Evolutionary conservation across 129 eudicot species (phyloP), one percentile per base, ranked within the genome.

Genomic region (Saposhnikovia divaricata): DNA sequence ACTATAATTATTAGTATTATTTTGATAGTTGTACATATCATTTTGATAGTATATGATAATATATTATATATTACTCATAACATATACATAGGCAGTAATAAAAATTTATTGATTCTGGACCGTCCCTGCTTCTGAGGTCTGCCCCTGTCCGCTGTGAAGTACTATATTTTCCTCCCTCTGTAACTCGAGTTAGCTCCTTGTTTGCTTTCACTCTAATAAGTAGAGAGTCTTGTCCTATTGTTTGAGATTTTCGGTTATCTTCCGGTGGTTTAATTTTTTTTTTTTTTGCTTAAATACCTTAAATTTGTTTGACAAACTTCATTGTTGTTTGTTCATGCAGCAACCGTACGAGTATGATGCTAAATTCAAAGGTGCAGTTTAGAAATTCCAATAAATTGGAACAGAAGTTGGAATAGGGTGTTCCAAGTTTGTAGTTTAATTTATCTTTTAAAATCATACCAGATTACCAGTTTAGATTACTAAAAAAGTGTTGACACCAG

Each of bases 271-370:
- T 23, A 9, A 9, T 1, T 23, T 59, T 31, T 0, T 31, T 31
- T 31, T 31, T 59, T 57, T n/a, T 59, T n/a, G 68, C 31, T 9
- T 12, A 23, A 21, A 55, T 1, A 55, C 23, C 65, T 55, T 55
- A 21, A 21, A 6, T n/a, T 23, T 59, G 68, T 59, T n/a, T n/a
- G 68, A 57, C 65, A 57, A 59, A 25, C 59, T 15, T 51, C 4
- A 0, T 51, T 16, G 18, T 19, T 63, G 53, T 23, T 37, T 82
- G 18, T 63, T 63, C 6, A 10, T 85, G 85, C 92, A 92, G 98
- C 98, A 93, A 93, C 91, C 98, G 16, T 93, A 90, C 80, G 98
- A 93, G 84, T 93, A 87, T 73, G 98, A 93, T 80, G 98, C 98
- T 44, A 93, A 93, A 82, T 93, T 93, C 84, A 93, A 87, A 79